Percentiles rank a stretch among this genome's conserved stretches.
phyloP scores from a whole-genome alignment of 1,139 yeast species.

The Geotrichum histeridarum region DNA sequence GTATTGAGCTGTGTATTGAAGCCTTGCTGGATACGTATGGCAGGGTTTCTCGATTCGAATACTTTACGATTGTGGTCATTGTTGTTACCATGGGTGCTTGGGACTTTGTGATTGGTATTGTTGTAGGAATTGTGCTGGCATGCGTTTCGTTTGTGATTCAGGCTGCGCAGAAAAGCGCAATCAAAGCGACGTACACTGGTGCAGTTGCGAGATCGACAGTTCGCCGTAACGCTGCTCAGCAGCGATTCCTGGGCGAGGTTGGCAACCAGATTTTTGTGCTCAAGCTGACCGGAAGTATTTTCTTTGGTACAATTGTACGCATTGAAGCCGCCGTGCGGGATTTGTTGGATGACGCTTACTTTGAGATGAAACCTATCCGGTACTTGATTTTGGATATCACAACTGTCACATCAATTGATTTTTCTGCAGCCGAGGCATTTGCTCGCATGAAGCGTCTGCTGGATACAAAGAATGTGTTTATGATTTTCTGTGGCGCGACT shows the following conservation, averaged over 20 bases:
- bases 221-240: constrained; percentile 84
- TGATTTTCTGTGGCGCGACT: constrained; percentile 76
- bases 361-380: constrained; percentile 55
- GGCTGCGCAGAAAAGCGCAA: constrained; percentile 79
- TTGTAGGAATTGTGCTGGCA: constrained; percentile 85
- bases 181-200: constrained; percentile 80
- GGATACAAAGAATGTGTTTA: constrained; percentile 61
- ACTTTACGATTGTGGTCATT: constrained; percentile 73
- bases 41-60: constrained; percentile 68
- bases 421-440: constrained; percentile 94
- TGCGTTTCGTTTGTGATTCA: constrained; percentile 88
- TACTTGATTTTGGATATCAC: constrained; percentile 81
- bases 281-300: constrained; percentile 80
- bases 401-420: constrained; percentile 78
- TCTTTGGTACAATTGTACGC: constrained; percentile 92
- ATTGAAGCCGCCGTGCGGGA: constrained; percentile 71
- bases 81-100: constrained; percentile 91
- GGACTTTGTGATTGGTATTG: constrained; percentile 89
- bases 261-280: constrained; percentile 88
- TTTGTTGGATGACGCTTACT: constrained; percentile 51
- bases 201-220: constrained; percentile 88
- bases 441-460: constrained; percentile 77
- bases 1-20: constrained; percentile 83
- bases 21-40: constrained; percentile 83
- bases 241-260: constrained; percentile 74